Conservation (phyloP, 495 filamentous ascomycete genomes). For the Xylaria telfairii region DNA sequence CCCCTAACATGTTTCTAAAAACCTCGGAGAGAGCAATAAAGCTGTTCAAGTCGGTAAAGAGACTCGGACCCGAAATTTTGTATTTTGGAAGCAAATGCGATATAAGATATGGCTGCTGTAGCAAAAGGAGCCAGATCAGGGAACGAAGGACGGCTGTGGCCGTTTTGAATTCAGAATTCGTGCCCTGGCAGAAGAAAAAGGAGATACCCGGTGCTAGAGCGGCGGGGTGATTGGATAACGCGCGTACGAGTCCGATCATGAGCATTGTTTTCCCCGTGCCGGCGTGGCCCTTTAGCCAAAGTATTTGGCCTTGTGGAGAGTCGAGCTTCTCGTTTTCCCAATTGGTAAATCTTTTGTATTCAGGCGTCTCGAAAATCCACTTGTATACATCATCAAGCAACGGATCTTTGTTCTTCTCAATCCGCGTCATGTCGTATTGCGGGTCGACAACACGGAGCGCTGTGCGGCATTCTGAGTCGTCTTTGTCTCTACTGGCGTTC, state of each 20-base stretch:
- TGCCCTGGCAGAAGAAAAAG: constrained; percentile 56
- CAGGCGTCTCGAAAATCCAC: constrained; percentile 49
- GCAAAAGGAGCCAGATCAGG: constrained; percentile 47
- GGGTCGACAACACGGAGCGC: constrained; percentile 42
- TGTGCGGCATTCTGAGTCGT: constrained; percentile 28
- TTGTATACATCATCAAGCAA: constrained; percentile 48
- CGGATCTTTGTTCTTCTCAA: constrained; percentile 49
- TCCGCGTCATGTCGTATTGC: constrained; percentile 43
- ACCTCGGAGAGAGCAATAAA: constrained; percentile 19
- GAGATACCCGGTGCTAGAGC: constrained; percentile 30
- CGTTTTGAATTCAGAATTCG: constrained; percentile 44
- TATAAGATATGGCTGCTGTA: constrained; percentile 43
- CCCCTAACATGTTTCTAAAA: constrained; percentile 44
- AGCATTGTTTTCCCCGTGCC: constrained; percentile 62
- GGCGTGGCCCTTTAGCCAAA: constrained; percentile 49
- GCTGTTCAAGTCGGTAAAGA: neutral
- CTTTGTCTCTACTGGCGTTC: constrained; percentile 16
- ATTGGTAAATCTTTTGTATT: constrained; percentile 44
- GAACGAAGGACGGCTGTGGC: constrained; percentile 50
- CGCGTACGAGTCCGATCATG: constrained; percentile 47
- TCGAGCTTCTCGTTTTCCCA: constrained; percentile 20
- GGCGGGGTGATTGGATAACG: constrained; percentile 33
- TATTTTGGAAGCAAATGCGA: constrained; percentile 41
- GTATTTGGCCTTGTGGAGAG: constrained; percentile 48
- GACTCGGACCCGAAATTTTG: constrained; percentile 21